A percentile compares a stretch with the other conserved stretches of the same genome.
These are phyloP conservation scores for Cladophialophora psammophila DNA, from an alignment of 2,329 filamentous ascomycete species.

Conservation along the genomic window DNA sequence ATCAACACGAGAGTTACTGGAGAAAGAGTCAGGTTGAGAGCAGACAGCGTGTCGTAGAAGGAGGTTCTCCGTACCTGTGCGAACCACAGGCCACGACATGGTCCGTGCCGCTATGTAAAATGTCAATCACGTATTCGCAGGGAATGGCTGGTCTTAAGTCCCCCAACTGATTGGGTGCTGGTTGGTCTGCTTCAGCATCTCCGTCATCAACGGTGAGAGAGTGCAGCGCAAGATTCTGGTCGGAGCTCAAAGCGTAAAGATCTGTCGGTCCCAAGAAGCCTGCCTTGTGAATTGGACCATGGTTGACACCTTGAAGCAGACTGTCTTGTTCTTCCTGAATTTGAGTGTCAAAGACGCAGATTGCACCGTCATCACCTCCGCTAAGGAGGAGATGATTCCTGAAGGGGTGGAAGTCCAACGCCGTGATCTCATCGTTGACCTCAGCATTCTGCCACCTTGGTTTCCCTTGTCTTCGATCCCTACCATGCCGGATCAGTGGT, in stretches of 20 bases:
- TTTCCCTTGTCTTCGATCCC: conserved; percentile 48
- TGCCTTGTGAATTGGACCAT: conserved; percentile 67
- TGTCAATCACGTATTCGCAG: conserved; percentile 67
- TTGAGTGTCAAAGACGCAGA: conserved; percentile 67
- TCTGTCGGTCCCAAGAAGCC: conserved; percentile 62
- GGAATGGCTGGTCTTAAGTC: conserved; percentile 63
- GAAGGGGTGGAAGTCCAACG: conserved; percentile 62
- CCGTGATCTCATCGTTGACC: conserved; percentile 67
- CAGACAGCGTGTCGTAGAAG: not conserved
- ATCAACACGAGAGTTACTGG: conserved; percentile 46
- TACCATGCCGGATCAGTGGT: conserved; percentile 33
- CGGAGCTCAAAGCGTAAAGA: conserved; percentile 67
- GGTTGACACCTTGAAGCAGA: conserved; percentile 68
- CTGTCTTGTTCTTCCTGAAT: conserved; percentile 68
- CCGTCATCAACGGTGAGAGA: conserved; percentile 51
- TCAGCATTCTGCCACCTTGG: conserved; percentile 46
- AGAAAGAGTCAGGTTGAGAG: conserved; percentile 5
- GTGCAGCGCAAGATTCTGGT: conserved; percentile 67
- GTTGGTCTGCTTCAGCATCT: conserved; percentile 58
- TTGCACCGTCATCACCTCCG: conserved; percentile 68
- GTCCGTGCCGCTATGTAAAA: conserved; percentile 47
- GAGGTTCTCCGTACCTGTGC: conserved; percentile 33
- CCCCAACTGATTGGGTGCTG: conserved; percentile 59
- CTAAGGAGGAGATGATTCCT: conserved; percentile 64
- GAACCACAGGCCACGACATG: conserved; percentile 39